phyloP scores from a whole-genome alignment of 495 filamentous ascomycete species.

The Cryomyces antarcticus region DNA sequence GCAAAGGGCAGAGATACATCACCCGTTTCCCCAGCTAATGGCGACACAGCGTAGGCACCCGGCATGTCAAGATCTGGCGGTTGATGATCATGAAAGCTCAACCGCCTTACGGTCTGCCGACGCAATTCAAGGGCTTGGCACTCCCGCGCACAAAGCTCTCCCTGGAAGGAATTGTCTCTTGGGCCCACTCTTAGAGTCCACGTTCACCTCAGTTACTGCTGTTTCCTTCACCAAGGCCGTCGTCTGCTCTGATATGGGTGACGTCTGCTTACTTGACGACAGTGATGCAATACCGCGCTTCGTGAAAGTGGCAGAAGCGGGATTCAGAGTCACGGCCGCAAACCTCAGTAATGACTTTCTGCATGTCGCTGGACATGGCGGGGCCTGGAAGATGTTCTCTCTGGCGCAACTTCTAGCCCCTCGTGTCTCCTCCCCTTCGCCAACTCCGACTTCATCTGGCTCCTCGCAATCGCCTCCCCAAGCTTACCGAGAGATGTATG shows the following conservation, averaged over 20 bases:
- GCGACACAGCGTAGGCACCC: constrained; percentile 63
- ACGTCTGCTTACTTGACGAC: constrained; percentile 68
- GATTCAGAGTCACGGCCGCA: constrained; percentile 37
- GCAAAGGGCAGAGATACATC: too few relatives aligned
- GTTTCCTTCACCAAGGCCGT: constrained; percentile 45
- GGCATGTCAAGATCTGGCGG: constrained; percentile 88
- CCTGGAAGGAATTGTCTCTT: constrained; percentile 49
- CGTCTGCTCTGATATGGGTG: constrained; percentile 50
- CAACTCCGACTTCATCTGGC: too few relatives aligned
- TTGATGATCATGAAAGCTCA: too few relatives aligned
- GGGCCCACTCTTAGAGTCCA: constrained; percentile 55
- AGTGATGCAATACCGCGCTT: constrained; percentile 48
- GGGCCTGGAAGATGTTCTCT: background rate
- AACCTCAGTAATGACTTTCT: background rate
- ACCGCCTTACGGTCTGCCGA: constrained; percentile 24
- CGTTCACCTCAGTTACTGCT: constrained; percentile 57
- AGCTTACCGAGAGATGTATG: too few relatives aligned
- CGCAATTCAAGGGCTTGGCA: constrained; percentile 21
- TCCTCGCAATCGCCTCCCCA: background rate
- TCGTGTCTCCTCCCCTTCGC: background rate
- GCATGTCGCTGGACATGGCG: background rate
- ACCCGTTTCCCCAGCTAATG: too few relatives aligned
- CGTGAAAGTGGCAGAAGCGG: constrained; percentile 35
- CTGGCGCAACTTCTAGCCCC: background rate
- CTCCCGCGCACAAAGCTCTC: constrained; percentile 19